Conservation (phyloP, 1,284 basidiomycete genomes). For the Naganishia sp. region DNA sequence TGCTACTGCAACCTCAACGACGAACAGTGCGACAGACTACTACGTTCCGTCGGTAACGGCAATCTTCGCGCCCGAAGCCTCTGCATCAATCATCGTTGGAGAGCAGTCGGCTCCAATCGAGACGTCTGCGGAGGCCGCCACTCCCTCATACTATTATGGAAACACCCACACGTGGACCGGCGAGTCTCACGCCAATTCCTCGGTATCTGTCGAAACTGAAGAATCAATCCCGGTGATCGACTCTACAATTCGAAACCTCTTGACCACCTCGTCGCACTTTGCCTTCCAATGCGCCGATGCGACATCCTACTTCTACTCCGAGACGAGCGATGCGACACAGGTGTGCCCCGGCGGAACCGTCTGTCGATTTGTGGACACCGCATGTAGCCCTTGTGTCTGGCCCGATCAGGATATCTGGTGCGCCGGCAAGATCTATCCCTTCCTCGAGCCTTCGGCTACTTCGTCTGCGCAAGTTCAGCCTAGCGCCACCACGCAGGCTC, state of each 20-base stretch:
- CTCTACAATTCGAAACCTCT: slow-evolving; percentile 11
- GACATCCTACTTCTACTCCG: slow-evolving; percentile 22
- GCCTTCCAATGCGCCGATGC: slow-evolving; percentile 17
- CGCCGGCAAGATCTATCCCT: slow-evolving; percentile 11
- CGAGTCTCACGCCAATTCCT: not conserved
- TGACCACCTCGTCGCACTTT: slow-evolving; percentile 15
- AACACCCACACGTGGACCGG: slow-evolving; percentile 25
- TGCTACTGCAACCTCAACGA: slow-evolving; percentile 27
- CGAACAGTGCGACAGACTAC: slow-evolving; percentile 27
- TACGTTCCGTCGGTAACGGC: slow-evolving; percentile 10
- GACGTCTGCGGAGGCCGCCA: not conserved
- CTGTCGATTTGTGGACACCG: slow-evolving; percentile 22
- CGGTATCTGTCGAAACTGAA: not conserved
- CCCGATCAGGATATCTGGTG: slow-evolving; percentile 27
- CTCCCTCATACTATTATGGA: slow-evolving; percentile 22
- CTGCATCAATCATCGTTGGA: not conserved
- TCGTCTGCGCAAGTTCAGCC: not conserved
- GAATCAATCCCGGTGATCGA: not conserved
- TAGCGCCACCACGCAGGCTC: not conserved
- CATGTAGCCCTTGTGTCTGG: slow-evolving; percentile 25
- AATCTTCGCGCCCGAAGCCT: not conserved
- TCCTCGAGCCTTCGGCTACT: not conserved
- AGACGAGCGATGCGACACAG: slow-evolving; percentile 5
- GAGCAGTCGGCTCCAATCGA: slow-evolving; percentile 11
- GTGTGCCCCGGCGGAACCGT: slow-evolving; percentile 22